Base-by-base conservation (phyloP, 2,329 filamentous ascomycete species). In the Fusarium tjaetaba region DNA sequence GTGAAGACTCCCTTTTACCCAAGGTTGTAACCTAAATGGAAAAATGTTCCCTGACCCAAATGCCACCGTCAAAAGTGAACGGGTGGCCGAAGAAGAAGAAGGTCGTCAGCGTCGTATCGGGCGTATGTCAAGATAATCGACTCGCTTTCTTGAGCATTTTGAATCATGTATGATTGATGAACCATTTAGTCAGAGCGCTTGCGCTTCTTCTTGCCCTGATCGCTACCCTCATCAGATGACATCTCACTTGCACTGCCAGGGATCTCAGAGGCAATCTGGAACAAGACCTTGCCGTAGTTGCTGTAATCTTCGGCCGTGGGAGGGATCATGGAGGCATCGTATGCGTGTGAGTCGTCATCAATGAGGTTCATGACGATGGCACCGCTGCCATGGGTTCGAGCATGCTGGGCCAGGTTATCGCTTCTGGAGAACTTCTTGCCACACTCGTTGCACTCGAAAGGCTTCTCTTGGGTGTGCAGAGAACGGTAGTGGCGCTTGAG, bases 371-470 rank as follows among this genome's bases (percentile, higher is more conserved):
- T 96, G 79, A 97, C 92, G 75, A 98, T 93, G 70, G 95, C 94
- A 71, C 95, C 94, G 67, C 92, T 93, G 64, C 95, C 95, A 80
- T 99, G 96, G 9, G 96, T 99, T 72, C 96, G 91, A 73, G 96
- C 92, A 82, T 99, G 96, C 85, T 99, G 96, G 30, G 95, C 94
- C 22, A 99, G 90, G 87, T 99, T 99, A 85, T 99, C 96, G 78
- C 94, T 97, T 79, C 96, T 93, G 26, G 96, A 98, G 86, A 98
- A 99, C 88, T 97, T 98, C 92, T 99, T 99, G 78, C 96, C 96
- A 80, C 96, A 99, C 86, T 99, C 96, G 75, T 91, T 90, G 88
- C 96, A 99, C 86, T 97, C 94, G 79, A 98, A 99, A 10, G 96
- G 96, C 91, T 98, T 99, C 82, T 98, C 96, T 81, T 97, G 93